phyloP scores from a whole-genome alignment of 225 moss, liverwort and hornwort species.

The Bryoerythrophyllum caledonicum region DNA sequence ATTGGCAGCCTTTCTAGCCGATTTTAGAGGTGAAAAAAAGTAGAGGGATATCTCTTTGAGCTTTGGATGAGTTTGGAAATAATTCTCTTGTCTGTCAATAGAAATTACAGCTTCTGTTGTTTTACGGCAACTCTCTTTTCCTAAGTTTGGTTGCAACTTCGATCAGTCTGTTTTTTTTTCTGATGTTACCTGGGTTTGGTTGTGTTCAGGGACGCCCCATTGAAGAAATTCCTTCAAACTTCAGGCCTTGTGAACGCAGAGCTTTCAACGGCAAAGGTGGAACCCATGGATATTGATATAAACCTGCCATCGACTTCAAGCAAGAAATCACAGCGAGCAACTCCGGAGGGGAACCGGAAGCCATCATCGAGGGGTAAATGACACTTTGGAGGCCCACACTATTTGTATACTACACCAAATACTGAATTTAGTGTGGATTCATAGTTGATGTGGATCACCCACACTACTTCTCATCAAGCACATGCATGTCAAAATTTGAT shows the following conservation, averaged over 20 bases:
- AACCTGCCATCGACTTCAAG: slow-evolving; percentile 52
- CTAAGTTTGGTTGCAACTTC: neutral
- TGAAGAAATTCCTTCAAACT: slow-evolving; percentile 47
- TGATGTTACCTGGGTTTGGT: slow-evolving; percentile 16
- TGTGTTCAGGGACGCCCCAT: slow-evolving; percentile 49
- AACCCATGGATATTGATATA: slow-evolving; percentile 40
- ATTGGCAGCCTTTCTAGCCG: too few species aligned
- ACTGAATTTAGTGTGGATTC: too few species aligned
- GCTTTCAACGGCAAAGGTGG: slow-evolving; percentile 32
- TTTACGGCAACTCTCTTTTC: neutral
- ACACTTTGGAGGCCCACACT: neutral
- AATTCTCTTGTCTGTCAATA: neutral
- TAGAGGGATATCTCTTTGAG: too few species aligned
- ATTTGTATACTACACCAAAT: slow-evolving; percentile 24
- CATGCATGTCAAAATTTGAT: too few species aligned
- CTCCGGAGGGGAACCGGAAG: slow-evolving; percentile 48
- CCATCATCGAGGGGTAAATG: slow-evolving; percentile 42
- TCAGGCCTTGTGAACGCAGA: slow-evolving; percentile 47
- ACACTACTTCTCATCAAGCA: too few species aligned
- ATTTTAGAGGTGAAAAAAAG: too few species aligned
- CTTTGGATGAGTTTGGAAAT: too few species aligned
- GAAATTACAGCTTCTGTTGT: neutral
- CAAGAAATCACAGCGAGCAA: slow-evolving; percentile 47
- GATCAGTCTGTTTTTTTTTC: slow-evolving; percentile 14
- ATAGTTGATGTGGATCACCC: too few species aligned